Evolutionary conservation across 75 land plant genomes (phyloP).

Genomic region (Cryptomeria japonica): DNA sequence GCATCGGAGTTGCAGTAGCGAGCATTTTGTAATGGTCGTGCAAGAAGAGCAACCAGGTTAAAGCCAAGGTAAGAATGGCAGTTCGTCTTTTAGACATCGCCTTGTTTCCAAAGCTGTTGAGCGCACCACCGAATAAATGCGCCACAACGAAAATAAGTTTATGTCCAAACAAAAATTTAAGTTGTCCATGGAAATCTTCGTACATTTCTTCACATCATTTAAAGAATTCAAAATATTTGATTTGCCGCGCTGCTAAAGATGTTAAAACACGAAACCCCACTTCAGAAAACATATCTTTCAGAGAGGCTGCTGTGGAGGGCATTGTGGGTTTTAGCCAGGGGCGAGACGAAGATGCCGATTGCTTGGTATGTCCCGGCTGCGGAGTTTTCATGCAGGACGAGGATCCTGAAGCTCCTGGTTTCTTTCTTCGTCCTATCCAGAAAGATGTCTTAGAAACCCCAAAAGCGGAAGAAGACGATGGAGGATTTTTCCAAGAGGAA

Average conservation of each 20-base stretch:
- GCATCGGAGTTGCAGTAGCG: background rate
- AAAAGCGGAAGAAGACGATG: conserved; percentile 16
- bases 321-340: conserved; percentile 44
- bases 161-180: background rate
- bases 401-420: conserved; percentile 78
- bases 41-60: background rate
- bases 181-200: background rate
- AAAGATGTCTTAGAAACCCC: conserved; percentile 1
- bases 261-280: background rate
- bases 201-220: background rate
- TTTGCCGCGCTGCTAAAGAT: background rate
- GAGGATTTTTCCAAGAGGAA: conserved; percentile 1
- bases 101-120: background rate
- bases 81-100: background rate
- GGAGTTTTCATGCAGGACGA: conserved; percentile 92
- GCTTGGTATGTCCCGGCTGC: conserved; percentile 84
- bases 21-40: background rate
- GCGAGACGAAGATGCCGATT: conserved; percentile 53
- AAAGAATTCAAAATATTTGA: background rate
- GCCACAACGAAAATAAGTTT: background rate
- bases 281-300: background rate
- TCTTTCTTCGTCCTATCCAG: conserved; percentile 20
- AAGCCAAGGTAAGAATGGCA: background rate
- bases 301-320: background rate
- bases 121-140: background rate